Percentiles rank a stretch among this genome's conserved stretches.
phyloP scores from a whole-genome alignment of 2,329 filamentous ascomycete species.

The Malbranchea cinnamomea region DNA sequence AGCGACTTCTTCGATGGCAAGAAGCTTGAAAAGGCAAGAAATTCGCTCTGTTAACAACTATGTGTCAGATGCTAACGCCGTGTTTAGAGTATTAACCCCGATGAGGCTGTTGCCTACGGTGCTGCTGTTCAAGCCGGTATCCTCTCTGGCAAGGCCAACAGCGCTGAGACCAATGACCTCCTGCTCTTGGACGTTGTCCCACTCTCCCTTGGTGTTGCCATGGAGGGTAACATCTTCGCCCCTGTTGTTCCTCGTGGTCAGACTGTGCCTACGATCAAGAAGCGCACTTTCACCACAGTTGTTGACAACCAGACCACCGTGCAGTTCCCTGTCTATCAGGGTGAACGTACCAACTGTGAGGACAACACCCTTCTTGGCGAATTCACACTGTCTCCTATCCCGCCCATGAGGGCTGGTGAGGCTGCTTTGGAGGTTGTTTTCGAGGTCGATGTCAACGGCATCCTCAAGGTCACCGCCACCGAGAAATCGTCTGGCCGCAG shows the following conservation, averaged over 20 bases:
- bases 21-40: conserved; percentile 80
- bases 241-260: conserved; percentile 72
- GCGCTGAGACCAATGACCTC: conserved; percentile 84
- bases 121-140: conserved; percentile 98
- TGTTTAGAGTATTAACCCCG: conserved; percentile 77
- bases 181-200: conserved; percentile 93
- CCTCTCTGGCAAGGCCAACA: conserved; percentile 93
- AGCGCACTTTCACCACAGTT: conserved; percentile 72
- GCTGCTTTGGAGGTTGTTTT: conserved; percentile 95
- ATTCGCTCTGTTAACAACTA: background rate
- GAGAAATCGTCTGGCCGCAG: conserved; percentile 97
- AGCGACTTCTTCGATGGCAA: conserved; percentile 99
- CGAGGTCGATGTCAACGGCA: conserved; percentile 99
- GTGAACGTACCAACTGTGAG: conserved; percentile 94
- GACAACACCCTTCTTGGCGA: conserved; percentile 97
- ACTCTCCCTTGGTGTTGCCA: conserved; percentile 93
- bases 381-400: conserved; percentile 86
- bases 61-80: conserved; percentile 3
- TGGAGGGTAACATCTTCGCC: conserved; percentile 99
- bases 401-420: conserved; percentile 79
- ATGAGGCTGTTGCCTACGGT: conserved; percentile 98
- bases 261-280: conserved; percentile 69
- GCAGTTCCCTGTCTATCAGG: conserved; percentile 87
- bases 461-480: conserved; percentile 96
- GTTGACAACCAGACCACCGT: conserved; percentile 58